Evolutionary conservation across 2,329 filamentous ascomycete species (phyloP), one percentile per base, ranked within the genome.

Genomic region (Cladophialophora chaetospira): DNA sequence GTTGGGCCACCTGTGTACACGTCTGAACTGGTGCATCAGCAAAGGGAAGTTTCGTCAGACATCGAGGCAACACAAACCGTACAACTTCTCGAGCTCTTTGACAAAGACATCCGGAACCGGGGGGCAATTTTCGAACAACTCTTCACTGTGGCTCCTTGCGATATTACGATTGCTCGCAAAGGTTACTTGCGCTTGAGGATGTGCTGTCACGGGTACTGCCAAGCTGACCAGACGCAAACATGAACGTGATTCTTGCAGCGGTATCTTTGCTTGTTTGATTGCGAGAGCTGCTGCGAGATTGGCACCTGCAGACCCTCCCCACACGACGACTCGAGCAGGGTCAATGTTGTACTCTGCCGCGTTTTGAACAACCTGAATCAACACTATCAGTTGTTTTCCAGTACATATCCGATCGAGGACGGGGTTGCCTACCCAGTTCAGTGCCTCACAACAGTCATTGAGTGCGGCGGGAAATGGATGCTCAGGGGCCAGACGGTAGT

Each of bases 401-500:
- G 29, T 8, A 33, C 13, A 13, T 21, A 25, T 43, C 15, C 25
- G 31, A 19, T 25, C 1, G n/a, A 29, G n/a, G 9, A 43, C 4
- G 13, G 11, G 17, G 10, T 5, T 13, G 13, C 40, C 17, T 43
- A 43, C 3, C 84, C 70, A 29, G 86, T 70, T 1, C 26, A 47
- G 19, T 21, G 83, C 82, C 55, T 84, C 82, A 3, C 82, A 82
- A 13, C 83, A 82, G 60, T 87, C 84, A 60, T 86, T 83, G 2
- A 86, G 82, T 0, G 83, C 81, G 0, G 80, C 82, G 2, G 84
- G 84, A 63, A 86, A 86, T 0, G 82, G 82, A 59, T 79, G 71
- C 65, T 86, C 83, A 3, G 84, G 84, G 0, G 83, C 83, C 17
- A 79, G 76, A n/a, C 83, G 77, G 65, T 87, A 87, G 54, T 81